Percentiles rank a stretch among this genome's conserved stretches.
Conservation (phyloP, 495 filamentous ascomycete genomes). For the Pyronema domesticum region DNA sequence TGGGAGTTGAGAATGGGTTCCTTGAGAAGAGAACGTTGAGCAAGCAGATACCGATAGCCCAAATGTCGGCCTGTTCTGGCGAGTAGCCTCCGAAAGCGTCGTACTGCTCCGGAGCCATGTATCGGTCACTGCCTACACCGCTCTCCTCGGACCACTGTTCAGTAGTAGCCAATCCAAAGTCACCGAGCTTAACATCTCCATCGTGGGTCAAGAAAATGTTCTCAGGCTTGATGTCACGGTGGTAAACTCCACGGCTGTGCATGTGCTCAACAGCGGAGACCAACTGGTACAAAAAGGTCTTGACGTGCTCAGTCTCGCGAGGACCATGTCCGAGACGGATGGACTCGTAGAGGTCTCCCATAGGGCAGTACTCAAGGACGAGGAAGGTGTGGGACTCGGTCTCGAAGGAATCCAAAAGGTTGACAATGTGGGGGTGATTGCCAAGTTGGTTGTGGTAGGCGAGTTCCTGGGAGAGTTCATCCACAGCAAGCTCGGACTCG, state of each 20-base stretch:
- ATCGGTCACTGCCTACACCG: slow-evolving; percentile 88
- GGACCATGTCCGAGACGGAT: slow-evolving; percentile 78
- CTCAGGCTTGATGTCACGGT: slow-evolving; percentile 98
- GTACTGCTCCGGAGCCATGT: slow-evolving; percentile 97
- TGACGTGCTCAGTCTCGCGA: slow-evolving; percentile 84
- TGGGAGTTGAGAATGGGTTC: slow-evolving; percentile 82
- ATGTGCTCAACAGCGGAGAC: slow-evolving; percentile 78
- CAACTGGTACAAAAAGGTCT: slow-evolving; percentile 90
- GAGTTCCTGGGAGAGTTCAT: slow-evolving; percentile 78
- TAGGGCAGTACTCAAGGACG: slow-evolving; percentile 89
- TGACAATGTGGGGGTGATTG: slow-evolving; percentile 81
- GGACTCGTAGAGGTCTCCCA: slow-evolving; percentile 92
- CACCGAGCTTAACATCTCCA: slow-evolving; percentile 86
- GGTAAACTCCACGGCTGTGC: slow-evolving; percentile 78
- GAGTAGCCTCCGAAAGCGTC: slow-evolving; percentile 82
- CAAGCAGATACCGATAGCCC: slow-evolving; percentile 89
- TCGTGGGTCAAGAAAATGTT: slow-evolving; percentile 86
- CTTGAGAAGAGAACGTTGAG: slow-evolving; percentile 90
- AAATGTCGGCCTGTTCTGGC: slow-evolving; percentile 83
- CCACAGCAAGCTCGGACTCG: slow-evolving; percentile 41
- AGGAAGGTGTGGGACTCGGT: slow-evolving; percentile 77
- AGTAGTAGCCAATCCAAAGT: slow-evolving; percentile 80
- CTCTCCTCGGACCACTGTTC: slow-evolving; percentile 77
- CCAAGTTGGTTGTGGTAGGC: slow-evolving; percentile 61
- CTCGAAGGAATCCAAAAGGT: slow-evolving; percentile 78